A percentile compares a stretch with the other conserved stretches of the same genome.
Evolutionary conservation across 768 basidiomycete species (phyloP).

Genomic region (Mycena metata): DNA sequence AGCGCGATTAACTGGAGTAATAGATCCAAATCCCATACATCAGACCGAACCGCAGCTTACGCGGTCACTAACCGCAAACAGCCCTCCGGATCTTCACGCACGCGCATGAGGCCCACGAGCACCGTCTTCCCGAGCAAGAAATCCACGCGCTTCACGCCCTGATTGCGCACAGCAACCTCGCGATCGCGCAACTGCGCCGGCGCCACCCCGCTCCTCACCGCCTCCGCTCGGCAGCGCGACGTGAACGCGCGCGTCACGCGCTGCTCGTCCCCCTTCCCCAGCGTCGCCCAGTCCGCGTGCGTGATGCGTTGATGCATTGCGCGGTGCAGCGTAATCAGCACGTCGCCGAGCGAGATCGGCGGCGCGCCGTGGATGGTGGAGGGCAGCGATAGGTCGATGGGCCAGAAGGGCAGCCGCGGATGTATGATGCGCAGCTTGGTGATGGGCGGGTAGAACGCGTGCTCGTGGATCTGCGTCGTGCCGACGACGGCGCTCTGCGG

Average conservation of each 20-base stretch:
- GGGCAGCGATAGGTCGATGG: slow-evolving; percentile 50
- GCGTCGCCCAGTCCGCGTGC: slow-evolving; percentile 46
- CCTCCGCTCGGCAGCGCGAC: slow-evolving; percentile 22
- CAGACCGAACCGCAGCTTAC: background rate
- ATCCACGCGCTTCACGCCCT: slow-evolving; percentile 56
- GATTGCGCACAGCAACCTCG: slow-evolving; percentile 49
- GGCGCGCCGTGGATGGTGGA: background rate
- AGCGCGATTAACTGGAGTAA: too few relatives aligned
- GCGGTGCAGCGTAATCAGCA: slow-evolving; percentile 30
- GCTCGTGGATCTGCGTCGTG: slow-evolving; percentile 47
- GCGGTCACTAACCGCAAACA: slow-evolving; percentile 9
- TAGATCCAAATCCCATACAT: too few relatives aligned
- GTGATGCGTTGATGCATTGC: slow-evolving; percentile 42
- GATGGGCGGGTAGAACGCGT: slow-evolving; percentile 55
- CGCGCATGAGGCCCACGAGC: slow-evolving; percentile 53
- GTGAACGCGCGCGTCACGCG: slow-evolving; percentile 23
- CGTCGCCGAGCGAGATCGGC: slow-evolving; percentile 30
- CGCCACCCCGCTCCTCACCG: slow-evolving; percentile 53
- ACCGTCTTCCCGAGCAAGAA: slow-evolving; percentile 50
- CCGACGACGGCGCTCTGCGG: background rate
- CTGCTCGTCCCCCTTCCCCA: slow-evolving; percentile 43
- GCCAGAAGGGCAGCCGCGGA: slow-evolving; percentile 56
- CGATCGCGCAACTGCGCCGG: slow-evolving; percentile 45
- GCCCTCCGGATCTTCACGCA: slow-evolving; percentile 31
- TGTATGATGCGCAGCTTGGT: slow-evolving; percentile 57